Conservation (phyloP, 179 eudicot species). For the Spergularia azorica region DNA sequence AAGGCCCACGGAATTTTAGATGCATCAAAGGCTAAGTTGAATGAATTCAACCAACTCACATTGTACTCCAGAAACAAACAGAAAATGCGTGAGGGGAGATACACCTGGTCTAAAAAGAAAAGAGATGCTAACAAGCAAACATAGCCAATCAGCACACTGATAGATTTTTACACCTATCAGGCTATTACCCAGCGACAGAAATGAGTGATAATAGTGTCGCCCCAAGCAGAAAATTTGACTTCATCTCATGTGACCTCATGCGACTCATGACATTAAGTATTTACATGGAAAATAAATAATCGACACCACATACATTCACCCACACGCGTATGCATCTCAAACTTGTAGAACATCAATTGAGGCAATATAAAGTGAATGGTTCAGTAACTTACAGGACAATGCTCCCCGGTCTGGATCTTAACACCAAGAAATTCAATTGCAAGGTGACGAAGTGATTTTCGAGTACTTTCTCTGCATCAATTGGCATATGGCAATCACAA, state of each 20-base stretch:
- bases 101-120: neutral
- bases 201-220: neutral
- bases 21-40: neutral
- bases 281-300: neutral
- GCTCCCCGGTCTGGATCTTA: constrained; percentile 90
- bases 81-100: neutral
- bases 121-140: neutral
- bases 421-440: constrained; percentile 79
- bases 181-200: too few relatives aligned
- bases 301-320: neutral
- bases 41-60: neutral
- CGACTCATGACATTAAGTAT: neutral
- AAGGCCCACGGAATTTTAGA: neutral
- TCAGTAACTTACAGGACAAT: constrained; percentile 79
- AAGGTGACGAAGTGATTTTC: constrained; percentile 82
- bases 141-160: neutral
- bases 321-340: neutral
- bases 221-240: neutral
- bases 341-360: neutral
- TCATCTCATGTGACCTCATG: too few relatives aligned
- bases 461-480: constrained; percentile 60
- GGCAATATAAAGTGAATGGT: constrained; percentile 2
- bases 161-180: neutral
- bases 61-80: neutral
- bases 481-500: neutral